Percentiles rank a stretch among this genome's conserved stretches.
Evolutionary conservation across 1,284 basidiomycete genomes (phyloP).

Genomic region (Erythrobasidium hasegawianum): DNA sequence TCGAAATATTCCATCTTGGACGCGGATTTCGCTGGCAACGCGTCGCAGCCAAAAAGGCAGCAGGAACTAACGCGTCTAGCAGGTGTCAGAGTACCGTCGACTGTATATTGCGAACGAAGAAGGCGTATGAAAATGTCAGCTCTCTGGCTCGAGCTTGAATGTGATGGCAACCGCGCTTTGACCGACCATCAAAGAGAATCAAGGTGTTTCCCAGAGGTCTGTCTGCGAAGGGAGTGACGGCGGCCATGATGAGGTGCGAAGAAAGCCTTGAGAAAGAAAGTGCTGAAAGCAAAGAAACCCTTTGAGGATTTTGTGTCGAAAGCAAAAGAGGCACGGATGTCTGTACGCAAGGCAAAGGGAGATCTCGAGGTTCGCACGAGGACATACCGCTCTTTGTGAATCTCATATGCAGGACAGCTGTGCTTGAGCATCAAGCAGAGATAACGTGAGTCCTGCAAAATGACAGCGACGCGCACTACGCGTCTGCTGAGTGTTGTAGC

Average conservation of each 20-base stretch:
- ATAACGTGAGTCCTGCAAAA: too few relatives aligned
- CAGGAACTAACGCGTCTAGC: slow-evolving; percentile 63
- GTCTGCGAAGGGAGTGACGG: slow-evolving; percentile 34
- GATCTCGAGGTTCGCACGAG: too few relatives aligned
- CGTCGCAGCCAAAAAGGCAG: not conserved
- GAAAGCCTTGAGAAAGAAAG: too few relatives aligned
- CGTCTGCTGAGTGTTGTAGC: too few relatives aligned
- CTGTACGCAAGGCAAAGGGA: too few relatives aligned
- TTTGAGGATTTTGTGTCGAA: too few relatives aligned
- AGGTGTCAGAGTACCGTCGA: slow-evolving; percentile 77
- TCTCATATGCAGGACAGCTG: too few relatives aligned
- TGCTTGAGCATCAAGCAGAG: too few relatives aligned
- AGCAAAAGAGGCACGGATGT: too few relatives aligned
- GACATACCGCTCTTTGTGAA: too few relatives aligned
- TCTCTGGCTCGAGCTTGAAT: not conserved
- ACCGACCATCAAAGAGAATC: slow-evolving; percentile 41
- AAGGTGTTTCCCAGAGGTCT: slow-evolving; percentile 40
- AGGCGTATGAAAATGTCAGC: not conserved
- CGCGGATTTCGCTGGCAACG: not conserved
- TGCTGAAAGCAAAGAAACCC: too few relatives aligned
- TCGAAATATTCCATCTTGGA: not conserved
- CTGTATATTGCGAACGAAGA: slow-evolving; percentile 52
- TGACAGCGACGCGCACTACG: too few relatives aligned
- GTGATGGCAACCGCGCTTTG: not conserved
- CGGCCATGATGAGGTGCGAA: not conserved